phyloP scores from a whole-genome alignment of 139 green algal genomes.

The Chlorella sp. region DNA sequence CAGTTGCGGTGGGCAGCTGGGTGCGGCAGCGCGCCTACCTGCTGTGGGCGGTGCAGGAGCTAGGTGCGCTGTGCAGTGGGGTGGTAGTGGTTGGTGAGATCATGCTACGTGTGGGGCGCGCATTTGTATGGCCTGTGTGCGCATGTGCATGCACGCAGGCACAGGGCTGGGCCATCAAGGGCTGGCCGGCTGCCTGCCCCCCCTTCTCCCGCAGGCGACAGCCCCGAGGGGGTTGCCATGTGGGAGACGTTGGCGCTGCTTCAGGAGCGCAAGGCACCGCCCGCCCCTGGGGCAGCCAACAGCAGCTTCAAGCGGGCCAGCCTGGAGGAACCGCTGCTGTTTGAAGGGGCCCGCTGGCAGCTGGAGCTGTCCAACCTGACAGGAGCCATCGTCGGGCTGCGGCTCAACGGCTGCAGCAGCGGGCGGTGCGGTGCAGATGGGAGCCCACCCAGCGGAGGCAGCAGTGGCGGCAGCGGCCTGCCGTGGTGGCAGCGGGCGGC shows the following conservation, averaged over 20 bases:
- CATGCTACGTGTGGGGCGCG: too few relatives aligned
- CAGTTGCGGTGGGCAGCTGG: conserved; percentile 43
- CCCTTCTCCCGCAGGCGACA: background rate
- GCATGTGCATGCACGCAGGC: too few relatives aligned
- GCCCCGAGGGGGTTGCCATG: background rate
- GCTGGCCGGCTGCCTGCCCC: background rate
- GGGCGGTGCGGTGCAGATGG: background rate
- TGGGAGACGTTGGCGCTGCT: background rate
- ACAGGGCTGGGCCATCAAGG: background rate
- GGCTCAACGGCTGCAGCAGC: background rate
- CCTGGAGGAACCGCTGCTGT: conserved; percentile 12
- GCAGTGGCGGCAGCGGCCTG: background rate
- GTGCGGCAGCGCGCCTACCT: conserved; percentile 56
- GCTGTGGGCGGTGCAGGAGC: conserved; percentile 58
- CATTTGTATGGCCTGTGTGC: too few relatives aligned
- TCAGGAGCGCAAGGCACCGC: conserved; percentile 1
- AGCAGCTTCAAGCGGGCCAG: conserved; percentile 12
- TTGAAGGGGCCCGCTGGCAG: background rate
- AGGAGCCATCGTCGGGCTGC: background rate
- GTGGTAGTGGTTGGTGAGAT: background rate
- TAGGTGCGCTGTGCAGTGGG: conserved; percentile 15
- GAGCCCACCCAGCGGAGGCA: background rate
- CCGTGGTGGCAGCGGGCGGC: background rate
- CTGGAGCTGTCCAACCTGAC: background rate
- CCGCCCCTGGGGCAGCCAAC: background rate